Evolutionary conservation across 192 early-diverging fungal genomes (phyloP).

Genomic region (Coemansia sp.): DNA sequence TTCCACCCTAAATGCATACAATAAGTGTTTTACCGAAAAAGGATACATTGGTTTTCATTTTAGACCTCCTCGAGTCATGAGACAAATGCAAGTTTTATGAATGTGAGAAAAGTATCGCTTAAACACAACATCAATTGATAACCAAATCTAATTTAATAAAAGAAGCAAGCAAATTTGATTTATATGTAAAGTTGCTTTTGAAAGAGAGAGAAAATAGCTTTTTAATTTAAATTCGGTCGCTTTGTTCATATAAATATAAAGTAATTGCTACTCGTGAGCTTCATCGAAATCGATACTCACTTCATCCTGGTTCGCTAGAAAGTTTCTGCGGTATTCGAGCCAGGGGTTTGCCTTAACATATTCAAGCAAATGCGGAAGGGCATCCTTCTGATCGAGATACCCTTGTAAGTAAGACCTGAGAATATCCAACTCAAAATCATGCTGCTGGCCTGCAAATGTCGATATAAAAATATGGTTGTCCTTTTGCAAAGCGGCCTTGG

Average conservation of each 20-base stretch:
- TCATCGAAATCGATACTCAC: neutral
- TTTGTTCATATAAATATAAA: no score
- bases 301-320: neutral
- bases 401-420: slow-evolving; percentile 26
- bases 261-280: no score
- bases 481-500: slow-evolving; percentile 38
- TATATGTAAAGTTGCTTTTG: neutral
- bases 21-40: neutral
- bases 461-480: slow-evolving; percentile 45
- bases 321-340: slow-evolving; percentile 20
- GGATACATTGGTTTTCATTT: neutral
- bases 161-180: neutral
- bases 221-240: no score
- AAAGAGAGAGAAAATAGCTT: no score
- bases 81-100: neutral
- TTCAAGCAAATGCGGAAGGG: slow-evolving; percentile 17
- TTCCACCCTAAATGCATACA: neutral
- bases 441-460: slow-evolving; percentile 13
- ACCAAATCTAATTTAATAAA: no score
- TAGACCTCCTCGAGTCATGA: neutral
- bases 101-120: neutral
- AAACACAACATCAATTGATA: neutral
- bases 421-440: slow-evolving; percentile 27
- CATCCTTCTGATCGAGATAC: slow-evolving; percentile 16
- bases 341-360: slow-evolving; percentile 31